Base-by-base conservation (phyloP, 2,329 filamentous ascomycete species). In the Cladosporium sphaerospermum region DNA sequence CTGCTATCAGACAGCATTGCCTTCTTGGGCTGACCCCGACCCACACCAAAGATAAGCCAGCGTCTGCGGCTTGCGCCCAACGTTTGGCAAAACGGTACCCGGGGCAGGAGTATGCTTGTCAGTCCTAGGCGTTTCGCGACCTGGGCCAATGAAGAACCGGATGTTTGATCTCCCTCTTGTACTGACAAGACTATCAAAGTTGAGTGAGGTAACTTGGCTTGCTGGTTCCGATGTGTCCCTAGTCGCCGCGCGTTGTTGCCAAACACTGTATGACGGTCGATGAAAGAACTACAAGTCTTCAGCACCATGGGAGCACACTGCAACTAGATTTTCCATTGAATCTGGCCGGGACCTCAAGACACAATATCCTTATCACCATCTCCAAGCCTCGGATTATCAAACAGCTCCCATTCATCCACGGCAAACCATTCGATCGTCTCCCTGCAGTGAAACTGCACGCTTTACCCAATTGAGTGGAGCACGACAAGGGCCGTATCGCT, bases 1-100 rank as follows among this genome's bases (percentile, higher is more conserved):
- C 39, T 51, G 31, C 47, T 51, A 44, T 50, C 47, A 18, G 39
- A 28, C 7, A 11, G 14, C 2, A 44, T 43, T 49, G 16, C 39
- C 48, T 18, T 51, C 11, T 44, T 51, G 10, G 47, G 37, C 23
- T 18, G 37, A 28, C 47, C 23, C 33, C 31, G 48, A 51, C 48
- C 48, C 48, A 51, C 48, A 51, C 14, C 32, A 51, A 37, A 51
- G 48, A 51, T 51, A 51, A 51, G 48, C 18, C 31, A 43, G 40
- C 31, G 31, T 34, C 48, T 44, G 23, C 23, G 23, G 23, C 23
- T 28, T 28, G 23, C 23, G 23, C 23, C 23, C 23, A 28, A 28
- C 23, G 23, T 28, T 7, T 28, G 23, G 23, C 23, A 28, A 7
- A 28, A 28, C 23, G 23, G 23, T 28, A 28, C 4, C 23, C 23